Conservation (phyloP, 1,284 basidiomycete species). For the Leccinum solheimii region DNA sequence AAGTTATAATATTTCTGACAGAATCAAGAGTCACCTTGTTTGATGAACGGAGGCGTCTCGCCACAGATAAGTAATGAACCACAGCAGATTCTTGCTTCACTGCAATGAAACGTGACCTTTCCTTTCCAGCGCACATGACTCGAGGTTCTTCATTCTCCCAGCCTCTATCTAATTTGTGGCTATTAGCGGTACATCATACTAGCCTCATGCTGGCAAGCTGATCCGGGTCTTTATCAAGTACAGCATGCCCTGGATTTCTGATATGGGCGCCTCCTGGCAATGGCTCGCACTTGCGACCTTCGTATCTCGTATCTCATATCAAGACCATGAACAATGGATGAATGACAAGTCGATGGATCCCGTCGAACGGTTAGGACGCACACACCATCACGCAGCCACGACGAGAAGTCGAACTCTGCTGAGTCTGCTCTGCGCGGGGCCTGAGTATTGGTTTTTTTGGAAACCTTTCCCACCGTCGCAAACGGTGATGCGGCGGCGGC, state of each 20-base stretch:
- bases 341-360: conserved; percentile 5
- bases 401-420: not conserved
- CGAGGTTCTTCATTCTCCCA: conserved; percentile 1
- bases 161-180: conserved; percentile 7
- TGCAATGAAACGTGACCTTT: conserved; percentile 2
- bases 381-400: not conserved
- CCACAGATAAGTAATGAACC: conserved; percentile 20
- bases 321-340: not conserved
- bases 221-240: conserved; percentile 10
- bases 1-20: conserved; percentile 12
- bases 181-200: not conserved
- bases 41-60: conserved; percentile 16
- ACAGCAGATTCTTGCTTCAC: too few relatives aligned
- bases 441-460: conserved; percentile 6
- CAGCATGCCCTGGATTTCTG: conserved; percentile 21
- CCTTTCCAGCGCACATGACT: conserved; percentile 12
- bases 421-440: conserved; percentile 6
- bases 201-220: not conserved
- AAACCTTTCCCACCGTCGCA: conserved; percentile 3
- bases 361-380: not conserved
- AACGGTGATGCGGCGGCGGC: not conserved
- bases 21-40: not conserved
- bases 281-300: not conserved
- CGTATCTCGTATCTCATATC: conserved; percentile 1
- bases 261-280: conserved; percentile 8